Percentiles rank a stretch among this genome's conserved stretches.
Evolutionary conservation across 2,329 filamentous ascomycete genomes (phyloP).

Genomic region (Zelopaecilomyces penicillatus): DNA sequence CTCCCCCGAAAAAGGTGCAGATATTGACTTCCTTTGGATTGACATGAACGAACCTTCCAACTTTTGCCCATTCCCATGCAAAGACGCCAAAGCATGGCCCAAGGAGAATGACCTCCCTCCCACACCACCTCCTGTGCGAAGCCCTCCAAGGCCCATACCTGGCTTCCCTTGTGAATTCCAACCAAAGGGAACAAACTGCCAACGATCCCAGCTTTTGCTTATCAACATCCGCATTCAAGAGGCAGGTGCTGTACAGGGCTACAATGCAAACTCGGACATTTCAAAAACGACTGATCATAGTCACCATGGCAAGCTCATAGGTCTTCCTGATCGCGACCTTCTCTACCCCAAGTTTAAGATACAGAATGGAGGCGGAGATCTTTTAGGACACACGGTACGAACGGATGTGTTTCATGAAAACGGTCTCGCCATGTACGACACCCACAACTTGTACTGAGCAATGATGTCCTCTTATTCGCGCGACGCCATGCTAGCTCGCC

Average conservation of each 20-base stretch:
- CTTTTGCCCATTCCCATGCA: slow-evolving; percentile 21
- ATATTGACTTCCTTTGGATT: slow-evolving; percentile 72
- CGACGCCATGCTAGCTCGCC: slow-evolving; percentile 56
- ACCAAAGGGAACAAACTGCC: slow-evolving; percentile 12
- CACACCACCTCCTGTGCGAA: slow-evolving; percentile 49
- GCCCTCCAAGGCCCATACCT: slow-evolving; percentile 53
- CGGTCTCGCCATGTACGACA: slow-evolving; percentile 62
- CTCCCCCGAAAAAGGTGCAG: slow-evolving; percentile 50
- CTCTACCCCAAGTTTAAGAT: slow-evolving; percentile 14
- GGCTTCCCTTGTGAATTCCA: slow-evolving; percentile 46
- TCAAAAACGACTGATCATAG: neutral
- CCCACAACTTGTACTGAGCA: slow-evolving; percentile 68
- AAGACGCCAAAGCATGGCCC: neutral
- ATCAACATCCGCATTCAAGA: neutral
- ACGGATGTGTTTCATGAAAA: slow-evolving; percentile 62
- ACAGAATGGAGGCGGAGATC: slow-evolving; percentile 28
- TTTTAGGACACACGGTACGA: slow-evolving; percentile 53
- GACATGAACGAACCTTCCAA: slow-evolving; percentile 47
- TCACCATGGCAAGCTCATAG: slow-evolving; percentile 9
- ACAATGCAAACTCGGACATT: neutral
- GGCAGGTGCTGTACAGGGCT: neutral
- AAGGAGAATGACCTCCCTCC: slow-evolving; percentile 39
- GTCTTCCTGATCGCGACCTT: slow-evolving; percentile 13
- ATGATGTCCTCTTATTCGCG: slow-evolving; percentile 65
- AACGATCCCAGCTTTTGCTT: neutral